These are phyloP conservation scores for Jamesozyma piceae DNA, from an alignment of 805 yeast genomes.

Conservation along the genomic window DNA sequence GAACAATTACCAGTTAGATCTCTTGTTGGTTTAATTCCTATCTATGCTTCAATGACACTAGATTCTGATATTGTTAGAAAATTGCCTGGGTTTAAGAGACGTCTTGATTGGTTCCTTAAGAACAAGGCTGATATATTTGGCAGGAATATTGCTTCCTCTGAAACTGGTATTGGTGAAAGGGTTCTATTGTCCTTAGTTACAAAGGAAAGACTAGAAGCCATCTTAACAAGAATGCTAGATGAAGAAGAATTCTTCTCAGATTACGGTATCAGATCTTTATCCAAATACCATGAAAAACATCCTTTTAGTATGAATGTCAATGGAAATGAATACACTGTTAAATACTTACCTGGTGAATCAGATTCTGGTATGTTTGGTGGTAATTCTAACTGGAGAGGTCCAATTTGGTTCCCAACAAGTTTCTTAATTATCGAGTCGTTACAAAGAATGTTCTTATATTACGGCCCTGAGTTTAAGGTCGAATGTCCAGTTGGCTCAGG, in stretches of 20 bases:
- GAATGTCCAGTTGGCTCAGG: slow-evolving; percentile 87
- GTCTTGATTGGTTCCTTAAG: slow-evolving; percentile 76
- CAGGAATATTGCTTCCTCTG: slow-evolving; percentile 71
- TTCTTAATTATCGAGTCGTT: slow-evolving; percentile 78
- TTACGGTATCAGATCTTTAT: slow-evolving; percentile 80
- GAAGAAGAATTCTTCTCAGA: slow-evolving; percentile 77
- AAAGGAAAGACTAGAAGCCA: slow-evolving; percentile 66
- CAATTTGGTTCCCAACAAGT: slow-evolving; percentile 92
- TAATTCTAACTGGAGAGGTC: slow-evolving; percentile 95
- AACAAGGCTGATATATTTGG: slow-evolving; percentile 61
- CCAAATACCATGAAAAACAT: slow-evolving; percentile 74
- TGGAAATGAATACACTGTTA: slow-evolving; percentile 60
- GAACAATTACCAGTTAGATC: slow-evolving; percentile 78
- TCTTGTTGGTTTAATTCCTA: slow-evolving; percentile 82
- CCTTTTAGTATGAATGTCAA: slow-evolving; percentile 80
- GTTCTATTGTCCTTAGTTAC: slow-evolving; percentile 69
- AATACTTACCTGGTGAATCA: slow-evolving; percentile 79
- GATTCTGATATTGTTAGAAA: slow-evolving; percentile 73
- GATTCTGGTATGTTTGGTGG: slow-evolving; percentile 94
- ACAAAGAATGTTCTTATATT: slow-evolving; percentile 79
- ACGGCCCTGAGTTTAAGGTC: slow-evolving; percentile 75
- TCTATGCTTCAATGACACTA: slow-evolving; percentile 79
- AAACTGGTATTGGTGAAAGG: slow-evolving; percentile 75
- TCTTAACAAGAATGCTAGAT: slow-evolving; percentile 72
- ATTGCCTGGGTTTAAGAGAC: slow-evolving; percentile 73